Conservation (phyloP, 805 yeast genomes). For the Debaryomyces maramus region DNA sequence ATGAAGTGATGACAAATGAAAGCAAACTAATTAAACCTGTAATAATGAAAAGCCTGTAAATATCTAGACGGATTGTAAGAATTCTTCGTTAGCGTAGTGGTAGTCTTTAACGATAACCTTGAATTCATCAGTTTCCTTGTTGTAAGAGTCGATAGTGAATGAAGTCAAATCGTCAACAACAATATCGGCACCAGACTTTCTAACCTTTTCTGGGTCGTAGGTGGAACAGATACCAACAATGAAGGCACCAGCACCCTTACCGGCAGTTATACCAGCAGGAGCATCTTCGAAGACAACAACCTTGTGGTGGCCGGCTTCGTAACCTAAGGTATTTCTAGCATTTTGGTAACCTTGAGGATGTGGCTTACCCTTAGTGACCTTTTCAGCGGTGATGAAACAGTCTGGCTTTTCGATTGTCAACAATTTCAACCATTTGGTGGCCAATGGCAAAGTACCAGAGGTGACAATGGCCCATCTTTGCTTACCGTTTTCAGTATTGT, state of each 20-base stretch:
- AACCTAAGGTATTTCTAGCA: constrained; percentile 52
- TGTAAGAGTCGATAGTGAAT: constrained; percentile 58
- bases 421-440: constrained; percentile 74
- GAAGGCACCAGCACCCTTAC: constrained; percentile 79
- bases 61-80: constrained; percentile 24
- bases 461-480: constrained; percentile 87
- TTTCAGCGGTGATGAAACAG: constrained; percentile 79
- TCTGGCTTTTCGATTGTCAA: constrained; percentile 62
- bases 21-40: neutral
- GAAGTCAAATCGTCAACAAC: constrained; percentile 72
- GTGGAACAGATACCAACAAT: constrained; percentile 84
- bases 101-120: constrained; percentile 41
- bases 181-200: constrained; percentile 77
- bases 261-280: constrained; percentile 84
- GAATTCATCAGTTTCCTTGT: constrained; percentile 42
- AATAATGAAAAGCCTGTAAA: neutral
- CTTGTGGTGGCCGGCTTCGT: constrained; percentile 33
- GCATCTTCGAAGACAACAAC: constrained; percentile 84
- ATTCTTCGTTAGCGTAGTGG: constrained; percentile 45
- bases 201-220: constrained; percentile 65
- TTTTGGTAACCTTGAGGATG: constrained; percentile 78
- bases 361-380: constrained; percentile 79
- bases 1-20: neutral
- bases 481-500: constrained; percentile 40
- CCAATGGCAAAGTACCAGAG: constrained; percentile 76